Evolutionary conservation across 345 rosid genomes (phyloP), one percentile per base, ranked within the genome.

Genomic region (Rhodamnia rubescens): DNA sequence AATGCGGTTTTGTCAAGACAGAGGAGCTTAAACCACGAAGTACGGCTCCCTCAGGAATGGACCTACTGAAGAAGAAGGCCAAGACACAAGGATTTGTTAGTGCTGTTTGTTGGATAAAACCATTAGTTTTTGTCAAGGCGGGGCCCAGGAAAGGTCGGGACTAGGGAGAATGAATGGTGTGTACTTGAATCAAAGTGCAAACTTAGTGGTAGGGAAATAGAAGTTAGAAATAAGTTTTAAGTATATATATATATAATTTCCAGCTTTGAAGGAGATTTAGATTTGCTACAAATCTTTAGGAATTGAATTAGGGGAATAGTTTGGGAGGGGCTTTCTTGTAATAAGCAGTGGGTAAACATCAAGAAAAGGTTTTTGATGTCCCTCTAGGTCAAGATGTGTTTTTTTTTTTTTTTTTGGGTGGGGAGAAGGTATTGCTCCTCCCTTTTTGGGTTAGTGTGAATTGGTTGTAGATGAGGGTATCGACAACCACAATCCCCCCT

Each of bases 41-140:
- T 87, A 85, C 87, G 84, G 50, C 88, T 95, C 49, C 98, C 94
- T 24, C 92, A 92, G 69, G 97, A 95, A 57, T 93, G 97, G 96
- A 92, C 89, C 4, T 95, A 95, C 61, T 92, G 91, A 92, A 69
- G 80, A 9, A 15, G 54, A 16, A 52, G 53, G 2, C 5, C 20
- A 15, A 14, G 36, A 59, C 14, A 1, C 47, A 69, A 36, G 26
- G 36, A 69, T 69, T 69, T 69, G 47, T 36, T 36, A 20, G 47
- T 69, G 57, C 57, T 3, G 57, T 21, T 20, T 8, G 57, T 54
- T 54, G 57, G 57, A 54, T 7, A 54, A 51, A 54, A 21, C 57
- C 57, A 53, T 54, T 54, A 54, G 24, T 36, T 69, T 69, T 69
- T 36, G 80, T 8, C 7, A 36, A 20, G 42, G 15, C 18, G 3